phyloP scores from a whole-genome alignment of 2,329 filamentous ascomycete species.

The Teratosphaeria nubilosa region DNA sequence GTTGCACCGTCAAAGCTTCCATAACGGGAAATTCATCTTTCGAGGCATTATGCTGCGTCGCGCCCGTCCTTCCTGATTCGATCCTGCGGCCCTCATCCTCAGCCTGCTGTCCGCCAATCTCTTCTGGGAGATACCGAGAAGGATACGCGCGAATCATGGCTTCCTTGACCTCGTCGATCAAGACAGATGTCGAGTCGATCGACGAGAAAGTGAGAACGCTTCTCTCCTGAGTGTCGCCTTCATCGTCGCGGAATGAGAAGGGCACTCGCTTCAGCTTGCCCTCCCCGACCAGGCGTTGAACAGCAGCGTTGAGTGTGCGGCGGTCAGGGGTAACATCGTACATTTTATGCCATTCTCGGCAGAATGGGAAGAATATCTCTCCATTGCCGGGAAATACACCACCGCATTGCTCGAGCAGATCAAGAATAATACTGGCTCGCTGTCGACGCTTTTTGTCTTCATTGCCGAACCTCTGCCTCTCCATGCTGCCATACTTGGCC shows the following conservation, averaged over 20 bases:
- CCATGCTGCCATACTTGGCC: neutral
- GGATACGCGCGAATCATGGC: slow-evolving; percentile 39
- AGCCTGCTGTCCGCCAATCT: slow-evolving; percentile 24
- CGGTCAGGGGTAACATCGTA: slow-evolving; percentile 40
- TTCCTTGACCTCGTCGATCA: slow-evolving; percentile 39
- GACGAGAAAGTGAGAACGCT: slow-evolving; percentile 40
- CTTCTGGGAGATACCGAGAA: slow-evolving; percentile 35
- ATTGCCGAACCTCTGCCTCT: neutral
- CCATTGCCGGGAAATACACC: slow-evolving; percentile 47
- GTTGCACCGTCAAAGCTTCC: slow-evolving; percentile 4
- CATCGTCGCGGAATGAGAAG: slow-evolving; percentile 41
- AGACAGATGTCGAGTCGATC: slow-evolving; percentile 33
- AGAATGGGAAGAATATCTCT: slow-evolving; percentile 47
- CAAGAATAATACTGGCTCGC: slow-evolving; percentile 1
- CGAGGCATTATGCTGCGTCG: neutral
- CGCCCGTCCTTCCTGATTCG: neutral
- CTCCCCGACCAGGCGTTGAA: slow-evolving; percentile 41
- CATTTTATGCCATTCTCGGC: slow-evolving; percentile 41
- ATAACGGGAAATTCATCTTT: slow-evolving; percentile 4
- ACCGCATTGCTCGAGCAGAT: slow-evolving; percentile 38
- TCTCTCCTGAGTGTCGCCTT: slow-evolving; percentile 40
- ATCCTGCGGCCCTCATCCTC: neutral
- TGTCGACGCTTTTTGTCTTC: neutral
- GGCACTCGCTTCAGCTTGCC: slow-evolving; percentile 43
- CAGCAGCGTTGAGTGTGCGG: slow-evolving; percentile 40